Evolutionary conservation across 352 stramenopile species (phyloP), one percentile per base, ranked within the genome.

Genomic region (Globisporangium cylindrosporum): DNA sequence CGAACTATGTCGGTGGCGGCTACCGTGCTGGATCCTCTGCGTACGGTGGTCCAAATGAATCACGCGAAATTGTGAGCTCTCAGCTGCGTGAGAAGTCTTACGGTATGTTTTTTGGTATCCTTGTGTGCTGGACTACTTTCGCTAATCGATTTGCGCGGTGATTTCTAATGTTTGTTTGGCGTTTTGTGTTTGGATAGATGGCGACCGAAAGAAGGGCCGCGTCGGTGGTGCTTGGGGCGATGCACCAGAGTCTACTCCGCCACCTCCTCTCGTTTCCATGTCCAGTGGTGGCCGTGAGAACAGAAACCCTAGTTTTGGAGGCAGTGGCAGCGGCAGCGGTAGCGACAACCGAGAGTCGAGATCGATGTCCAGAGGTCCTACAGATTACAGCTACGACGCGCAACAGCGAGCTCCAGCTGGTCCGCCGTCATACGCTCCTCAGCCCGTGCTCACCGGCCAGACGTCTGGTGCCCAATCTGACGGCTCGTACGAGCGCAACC

Each of bases 401-500:
- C 32, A 43, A 41, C 59, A 59, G 25, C 71, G 64, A 77, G 62
- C 71, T 8, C 62, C 29, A 62, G 12, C 60, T 5, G 46, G 53
- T 2, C 55, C 53, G 3, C 70, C 66, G 5, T 65, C 68, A 6
- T 81, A 88, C 56, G 64, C 75, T 6, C 53, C 75, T 10, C 53
- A 76, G 58, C 70, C 79, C 22, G 70, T 72, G 41, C 70, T 78
- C 12, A 77, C 73, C 18, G 79, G 87, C 15, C 85, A 92, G 64
- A 94, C 88, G 0, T 81, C 84, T 18, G 88, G 88, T 25, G 88
- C 88, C 3, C 80, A 91, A 62, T 93, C 86, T 29, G 88, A 95
- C 75, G 93, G 95, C 20, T 87, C 83, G 20, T 98, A 98, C 70
- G 95, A 98, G 75, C 92, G 91, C 48, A 97, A 97, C 68, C 78